phyloP scores from a whole-genome alignment of 2,329 filamentous ascomycete species.

The Botrytis cinerea region DNA sequence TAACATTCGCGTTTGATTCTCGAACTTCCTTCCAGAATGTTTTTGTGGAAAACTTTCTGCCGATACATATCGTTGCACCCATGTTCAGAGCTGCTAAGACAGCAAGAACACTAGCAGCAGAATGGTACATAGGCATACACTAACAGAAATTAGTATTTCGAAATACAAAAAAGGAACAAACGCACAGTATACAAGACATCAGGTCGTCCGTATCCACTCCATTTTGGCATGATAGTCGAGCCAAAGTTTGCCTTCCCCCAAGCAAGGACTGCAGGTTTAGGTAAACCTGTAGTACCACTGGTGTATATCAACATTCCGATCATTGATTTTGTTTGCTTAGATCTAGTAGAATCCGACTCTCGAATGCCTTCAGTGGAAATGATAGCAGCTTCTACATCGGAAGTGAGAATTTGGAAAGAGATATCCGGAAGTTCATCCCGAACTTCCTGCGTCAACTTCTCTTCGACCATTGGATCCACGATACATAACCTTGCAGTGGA shows the following conservation, averaged over 20 bases:
- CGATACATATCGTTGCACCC: constrained; percentile 69
- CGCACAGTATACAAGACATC: constrained; percentile 77
- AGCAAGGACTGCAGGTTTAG: constrained; percentile 76
- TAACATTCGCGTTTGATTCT: constrained; percentile 68
- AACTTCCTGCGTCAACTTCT: constrained; percentile 60
- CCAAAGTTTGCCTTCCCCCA: constrained; percentile 65
- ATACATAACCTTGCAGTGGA: constrained; percentile 68
- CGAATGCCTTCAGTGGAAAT: constrained; percentile 54
- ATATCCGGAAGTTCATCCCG: constrained; percentile 52
- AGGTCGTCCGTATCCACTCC: constrained; percentile 57
- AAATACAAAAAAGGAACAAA: constrained; percentile 19
- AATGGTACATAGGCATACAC: constrained; percentile 90
- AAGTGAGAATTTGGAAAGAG: constrained; percentile 62
- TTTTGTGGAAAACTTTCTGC: constrained; percentile 75
- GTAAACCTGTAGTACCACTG: constrained; percentile 80
- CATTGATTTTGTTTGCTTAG: constrained; percentile 50
- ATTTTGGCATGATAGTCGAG: constrained; percentile 53
- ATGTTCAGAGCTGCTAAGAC: constrained; percentile 60
- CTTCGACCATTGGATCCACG: constrained; percentile 62
- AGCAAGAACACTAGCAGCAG: constrained; percentile 72
- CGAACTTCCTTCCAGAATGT: constrained; percentile 77
- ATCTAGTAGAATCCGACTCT: constrained; percentile 57
- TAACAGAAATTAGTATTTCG: constrained; percentile 41
- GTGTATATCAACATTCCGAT: constrained; percentile 81
- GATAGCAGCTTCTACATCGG: constrained; percentile 58